phyloP scores from a whole-genome alignment of 83 land plant genomes.

The Picea abies region DNA sequence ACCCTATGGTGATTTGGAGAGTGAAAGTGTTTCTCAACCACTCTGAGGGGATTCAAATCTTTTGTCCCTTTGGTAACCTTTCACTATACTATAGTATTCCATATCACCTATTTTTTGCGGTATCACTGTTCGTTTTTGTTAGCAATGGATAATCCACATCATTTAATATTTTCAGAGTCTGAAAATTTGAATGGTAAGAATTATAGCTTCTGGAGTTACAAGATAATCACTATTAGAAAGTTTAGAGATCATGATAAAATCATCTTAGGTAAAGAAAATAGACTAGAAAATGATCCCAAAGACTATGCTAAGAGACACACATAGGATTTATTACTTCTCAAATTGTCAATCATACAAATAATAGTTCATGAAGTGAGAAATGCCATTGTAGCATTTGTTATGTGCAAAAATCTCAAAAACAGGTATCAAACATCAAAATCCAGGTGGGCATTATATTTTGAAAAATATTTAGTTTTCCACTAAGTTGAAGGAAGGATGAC shows the following conservation, averaged over 20 bases:
- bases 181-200: not conserved
- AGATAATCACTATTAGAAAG: not conserved
- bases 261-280: not conserved
- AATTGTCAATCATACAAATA: not conserved
- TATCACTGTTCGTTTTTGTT: too few relatives aligned
- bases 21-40: too few relatives aligned
- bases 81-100: too few relatives aligned
- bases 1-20: too few relatives aligned
- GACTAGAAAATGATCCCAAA: not conserved
- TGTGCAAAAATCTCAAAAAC: not conserved
- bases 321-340: not conserved
- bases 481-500: not conserved
- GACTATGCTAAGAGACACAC: not conserved
- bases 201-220: not conserved
- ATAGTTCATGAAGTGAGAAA: not conserved
- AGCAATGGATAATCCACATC: too few relatives aligned
- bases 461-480: not conserved
- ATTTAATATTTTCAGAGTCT: not conserved
- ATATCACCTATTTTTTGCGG: too few relatives aligned
- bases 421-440: not conserved
- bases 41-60: too few relatives aligned
- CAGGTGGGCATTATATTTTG: not conserved
- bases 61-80: too few relatives aligned
- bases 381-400: not conserved
- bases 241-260: not conserved